phyloP scores from a whole-genome alignment of 2,329 filamentous ascomycete genomes.

The Fusarium floridanum region DNA sequence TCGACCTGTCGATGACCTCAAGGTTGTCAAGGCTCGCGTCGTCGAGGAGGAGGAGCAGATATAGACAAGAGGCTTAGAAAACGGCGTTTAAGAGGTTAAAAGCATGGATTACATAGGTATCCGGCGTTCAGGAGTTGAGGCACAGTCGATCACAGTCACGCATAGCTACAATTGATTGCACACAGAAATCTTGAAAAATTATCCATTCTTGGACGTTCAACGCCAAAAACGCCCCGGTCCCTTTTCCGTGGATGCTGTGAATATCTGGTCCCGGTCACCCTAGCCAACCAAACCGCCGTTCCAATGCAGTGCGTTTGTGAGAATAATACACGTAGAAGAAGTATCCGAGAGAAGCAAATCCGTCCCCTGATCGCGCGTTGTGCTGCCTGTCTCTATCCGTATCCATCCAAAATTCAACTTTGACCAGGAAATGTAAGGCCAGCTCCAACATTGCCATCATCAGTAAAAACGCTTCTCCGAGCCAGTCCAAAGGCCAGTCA shows the following conservation, averaged over 20 bases:
- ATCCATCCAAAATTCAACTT: constrained; percentile 40
- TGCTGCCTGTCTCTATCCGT: constrained; percentile 44
- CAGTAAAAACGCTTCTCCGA: constrained; percentile 2
- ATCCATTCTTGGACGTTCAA: constrained; percentile 44
- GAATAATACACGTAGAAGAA: constrained; percentile 44
- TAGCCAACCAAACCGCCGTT: constrained; percentile 44
- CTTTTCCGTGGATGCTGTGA: constrained; percentile 47
- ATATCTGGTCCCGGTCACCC: constrained; percentile 44
- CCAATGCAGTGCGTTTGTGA: constrained; percentile 46
- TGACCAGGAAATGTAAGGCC: constrained; percentile 12
- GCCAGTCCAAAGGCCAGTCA: not conserved
- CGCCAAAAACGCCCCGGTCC: constrained; percentile 48
- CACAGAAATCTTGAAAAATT: constrained; percentile 16
- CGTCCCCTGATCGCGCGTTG: constrained; percentile 27
- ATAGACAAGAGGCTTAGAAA: constrained; percentile 13
- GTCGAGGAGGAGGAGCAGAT: constrained; percentile 67
- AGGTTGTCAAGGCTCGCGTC: constrained; percentile 79
- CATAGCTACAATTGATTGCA: not conserved
- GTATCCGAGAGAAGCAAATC: constrained; percentile 22
- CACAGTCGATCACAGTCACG: constrained; percentile 7
- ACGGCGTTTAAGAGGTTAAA: constrained; percentile 6
- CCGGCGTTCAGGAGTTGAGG: constrained; percentile 38
- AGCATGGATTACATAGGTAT: constrained; percentile 16
- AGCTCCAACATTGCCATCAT: constrained; percentile 4
- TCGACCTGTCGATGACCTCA: constrained; percentile 83